A percentile compares a stretch with the other conserved stretches of the same genome.
phyloP scores from a whole-genome alignment of 1,284 basidiomycete species.

The Leccinum holopus region DNA sequence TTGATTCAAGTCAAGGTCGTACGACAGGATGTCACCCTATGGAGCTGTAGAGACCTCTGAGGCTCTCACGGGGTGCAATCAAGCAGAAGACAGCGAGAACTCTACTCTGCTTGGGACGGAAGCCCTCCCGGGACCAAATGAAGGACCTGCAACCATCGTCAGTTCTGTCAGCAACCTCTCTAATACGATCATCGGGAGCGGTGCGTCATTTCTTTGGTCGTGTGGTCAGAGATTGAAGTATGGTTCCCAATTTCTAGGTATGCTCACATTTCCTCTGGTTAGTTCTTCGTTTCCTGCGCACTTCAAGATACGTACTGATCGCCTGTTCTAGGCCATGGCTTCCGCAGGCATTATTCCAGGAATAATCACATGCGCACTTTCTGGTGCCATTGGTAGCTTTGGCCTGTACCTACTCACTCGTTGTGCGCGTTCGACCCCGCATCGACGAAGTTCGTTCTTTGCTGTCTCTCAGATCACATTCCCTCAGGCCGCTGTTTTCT shows the following conservation, averaged over 20 bases:
- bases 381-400: slow-evolving; percentile 77
- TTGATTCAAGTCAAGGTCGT: slow-evolving; percentile 30
- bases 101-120: slow-evolving; percentile 54
- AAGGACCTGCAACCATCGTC: slow-evolving; percentile 64
- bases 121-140: slow-evolving; percentile 37
- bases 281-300: slow-evolving; percentile 21
- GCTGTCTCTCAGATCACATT: slow-evolving; percentile 85
- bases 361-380: slow-evolving; percentile 84
- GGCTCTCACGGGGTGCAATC: slow-evolving; percentile 1
- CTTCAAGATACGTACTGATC: neutral
- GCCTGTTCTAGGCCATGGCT: slow-evolving; percentile 68
- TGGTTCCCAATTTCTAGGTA: slow-evolving; percentile 46
- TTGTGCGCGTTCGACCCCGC: slow-evolving; percentile 78
- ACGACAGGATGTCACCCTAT: slow-evolving; percentile 66
- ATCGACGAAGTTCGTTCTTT: slow-evolving; percentile 84
- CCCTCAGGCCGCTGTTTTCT: slow-evolving; percentile 78
- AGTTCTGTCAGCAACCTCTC: slow-evolving; percentile 76
- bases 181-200: slow-evolving; percentile 89
- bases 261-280: slow-evolving; percentile 82
- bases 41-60: slow-evolving; percentile 43
- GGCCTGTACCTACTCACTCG: slow-evolving; percentile 89
- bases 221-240: slow-evolving; percentile 6
- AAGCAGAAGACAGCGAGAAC: slow-evolving; percentile 44
- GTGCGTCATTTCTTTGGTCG: slow-evolving; percentile 42
- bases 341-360: slow-evolving; percentile 86